phyloP scores from a whole-genome alignment of 108 stramenopile genomes.

The Cylindrotheca closterium region DNA sequence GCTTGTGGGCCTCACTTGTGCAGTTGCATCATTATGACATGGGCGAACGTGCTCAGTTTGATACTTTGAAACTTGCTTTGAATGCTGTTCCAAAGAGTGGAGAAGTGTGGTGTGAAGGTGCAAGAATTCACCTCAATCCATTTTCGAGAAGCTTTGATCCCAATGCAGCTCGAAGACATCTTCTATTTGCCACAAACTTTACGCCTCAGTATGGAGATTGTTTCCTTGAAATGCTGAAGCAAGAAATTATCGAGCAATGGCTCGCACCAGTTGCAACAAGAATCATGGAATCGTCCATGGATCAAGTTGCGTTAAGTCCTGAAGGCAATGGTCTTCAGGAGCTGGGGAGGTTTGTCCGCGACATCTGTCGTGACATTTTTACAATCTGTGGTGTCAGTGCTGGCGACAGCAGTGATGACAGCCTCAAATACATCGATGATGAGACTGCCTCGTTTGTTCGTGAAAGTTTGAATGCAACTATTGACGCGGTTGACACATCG shows the following conservation, averaged over 20 bases:
- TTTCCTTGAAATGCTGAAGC: slow-evolving; percentile 82
- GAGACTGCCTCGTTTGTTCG: slow-evolving; percentile 11
- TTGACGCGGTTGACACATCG: slow-evolving; percentile 53
- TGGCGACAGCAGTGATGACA: not conserved
- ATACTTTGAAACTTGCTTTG: slow-evolving; percentile 75
- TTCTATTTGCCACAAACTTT: slow-evolving; percentile 95
- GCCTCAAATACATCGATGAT: slow-evolving; percentile 14
- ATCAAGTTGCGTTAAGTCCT: slow-evolving; percentile 1
- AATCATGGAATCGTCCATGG: slow-evolving; percentile 43
- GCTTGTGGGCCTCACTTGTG: slow-evolving; percentile 94
- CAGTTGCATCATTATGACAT: slow-evolving; percentile 83
- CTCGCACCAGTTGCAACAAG: slow-evolving; percentile 54
- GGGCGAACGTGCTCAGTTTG: slow-evolving; percentile 76
- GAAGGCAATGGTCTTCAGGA: slow-evolving; percentile 12
- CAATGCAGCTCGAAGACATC: slow-evolving; percentile 63
- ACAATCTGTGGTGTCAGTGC: not conserved
- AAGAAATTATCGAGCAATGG: slow-evolving; percentile 73
- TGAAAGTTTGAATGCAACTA: slow-evolving; percentile 36
- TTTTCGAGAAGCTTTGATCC: slow-evolving; percentile 87
- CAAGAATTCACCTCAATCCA: slow-evolving; percentile 80
- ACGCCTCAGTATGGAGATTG: slow-evolving; percentile 98
- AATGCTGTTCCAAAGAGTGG: slow-evolving; percentile 96
- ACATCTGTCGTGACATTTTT: slow-evolving; percentile 14
- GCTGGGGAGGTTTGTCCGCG: slow-evolving; percentile 19
- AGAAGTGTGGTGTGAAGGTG: slow-evolving; percentile 98